These are phyloP conservation scores for Corymbia calophylla DNA, from an alignment of 441 rosid species.

Conservation along the genomic window DNA sequence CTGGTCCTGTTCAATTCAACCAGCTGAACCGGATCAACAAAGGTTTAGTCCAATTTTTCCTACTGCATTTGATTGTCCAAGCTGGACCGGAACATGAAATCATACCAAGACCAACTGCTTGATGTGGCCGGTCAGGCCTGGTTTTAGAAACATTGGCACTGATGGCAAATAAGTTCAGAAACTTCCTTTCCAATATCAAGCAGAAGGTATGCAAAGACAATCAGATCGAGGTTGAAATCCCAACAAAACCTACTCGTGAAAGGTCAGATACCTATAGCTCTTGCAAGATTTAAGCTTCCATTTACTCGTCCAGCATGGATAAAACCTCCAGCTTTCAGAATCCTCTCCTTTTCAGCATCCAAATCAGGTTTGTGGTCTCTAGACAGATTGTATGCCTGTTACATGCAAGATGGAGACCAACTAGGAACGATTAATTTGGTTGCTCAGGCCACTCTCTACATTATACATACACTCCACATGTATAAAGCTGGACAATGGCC, in stretches of 20 bases:
- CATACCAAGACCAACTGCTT: not conserved
- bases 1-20: not conserved
- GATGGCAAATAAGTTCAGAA: not conserved
- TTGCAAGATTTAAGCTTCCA: conserved; percentile 91
- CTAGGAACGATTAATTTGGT: not conserved
- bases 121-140: not conserved
- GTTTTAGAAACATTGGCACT: not conserved
- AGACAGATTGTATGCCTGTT: conserved; percentile 77
- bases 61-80: not conserved
- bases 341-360: conserved; percentile 87
- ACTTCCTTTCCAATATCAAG: not conserved
- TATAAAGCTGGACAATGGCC: not conserved
- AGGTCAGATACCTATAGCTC: conserved; percentile 72
- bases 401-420: not conserved
- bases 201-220: not conserved
- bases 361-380: conserved; percentile 98
- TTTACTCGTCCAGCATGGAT: conserved; percentile 93
- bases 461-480: not conserved
- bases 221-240: not conserved
- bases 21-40: not conserved
- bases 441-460: not conserved
- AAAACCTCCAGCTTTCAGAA: conserved; percentile 93
- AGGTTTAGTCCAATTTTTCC: not conserved
- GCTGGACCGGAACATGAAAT: not conserved
- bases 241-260: not conserved